Evolutionary conservation across 805 yeast species (phyloP).

Genomic region (Pichia phayaonensis): DNA sequence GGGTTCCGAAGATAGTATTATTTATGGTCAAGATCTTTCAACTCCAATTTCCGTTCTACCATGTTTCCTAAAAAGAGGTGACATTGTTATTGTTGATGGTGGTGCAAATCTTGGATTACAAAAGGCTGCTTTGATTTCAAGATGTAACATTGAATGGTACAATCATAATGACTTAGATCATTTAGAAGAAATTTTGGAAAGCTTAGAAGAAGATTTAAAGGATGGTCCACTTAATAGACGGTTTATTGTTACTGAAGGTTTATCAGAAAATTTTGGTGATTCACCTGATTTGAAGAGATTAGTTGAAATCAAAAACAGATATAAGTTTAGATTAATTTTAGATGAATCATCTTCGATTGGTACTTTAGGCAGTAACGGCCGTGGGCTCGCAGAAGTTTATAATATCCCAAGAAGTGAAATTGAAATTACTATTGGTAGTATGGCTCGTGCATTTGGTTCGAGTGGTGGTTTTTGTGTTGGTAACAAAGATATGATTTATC

Average conservation of each 20-base stretch:
- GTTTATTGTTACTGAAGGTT: slow-evolving; percentile 85
- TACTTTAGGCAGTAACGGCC: slow-evolving; percentile 74
- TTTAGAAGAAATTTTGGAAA: slow-evolving; percentile 59
- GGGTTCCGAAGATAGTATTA: slow-evolving; percentile 68
- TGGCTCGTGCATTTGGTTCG: slow-evolving; percentile 74
- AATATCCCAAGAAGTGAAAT: slow-evolving; percentile 62
- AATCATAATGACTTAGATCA: slow-evolving; percentile 87
- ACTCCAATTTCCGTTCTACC: slow-evolving; percentile 86
- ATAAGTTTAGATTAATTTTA: slow-evolving; percentile 76
- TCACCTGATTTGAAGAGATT: slow-evolving; percentile 61
- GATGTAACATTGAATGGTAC: slow-evolving; percentile 77
- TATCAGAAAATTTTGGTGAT: slow-evolving; percentile 78
- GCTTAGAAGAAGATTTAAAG: slow-evolving; percentile 49
- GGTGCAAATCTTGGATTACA: slow-evolving; percentile 71
- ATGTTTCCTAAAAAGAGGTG: slow-evolving; percentile 93
- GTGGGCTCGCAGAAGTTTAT: slow-evolving; percentile 75
- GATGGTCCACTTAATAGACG: slow-evolving; percentile 81
- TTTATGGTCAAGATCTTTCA: slow-evolving; percentile 89
- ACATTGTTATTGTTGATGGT: slow-evolving; percentile 79
- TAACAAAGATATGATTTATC: slow-evolving; percentile 70
- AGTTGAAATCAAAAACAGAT: slow-evolving; percentile 68
- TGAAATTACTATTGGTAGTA: slow-evolving; percentile 80
- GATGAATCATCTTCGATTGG: slow-evolving; percentile 89
- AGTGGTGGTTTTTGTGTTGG: slow-evolving; percentile 96
- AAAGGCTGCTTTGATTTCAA: slow-evolving; percentile 79